A percentile compares a stretch with the other conserved stretches of the same genome.
Evolutionary conservation across 768 basidiomycete species (phyloP).

Genomic region (Phylloporus arenicola): DNA sequence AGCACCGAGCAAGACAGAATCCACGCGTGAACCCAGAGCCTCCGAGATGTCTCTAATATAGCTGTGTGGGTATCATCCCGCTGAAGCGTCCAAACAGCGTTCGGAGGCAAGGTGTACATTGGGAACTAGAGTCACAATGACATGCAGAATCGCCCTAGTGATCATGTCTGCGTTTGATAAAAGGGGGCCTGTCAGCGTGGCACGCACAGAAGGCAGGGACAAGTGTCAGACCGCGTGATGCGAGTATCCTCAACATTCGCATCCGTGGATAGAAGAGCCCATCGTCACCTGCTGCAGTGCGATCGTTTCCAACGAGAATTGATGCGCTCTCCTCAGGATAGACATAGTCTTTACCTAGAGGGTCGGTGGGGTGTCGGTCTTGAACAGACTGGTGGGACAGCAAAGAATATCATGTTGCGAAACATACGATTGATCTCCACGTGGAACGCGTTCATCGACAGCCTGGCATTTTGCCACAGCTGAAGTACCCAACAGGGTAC

Average conservation of each 20-base stretch:
- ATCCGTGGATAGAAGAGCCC: background rate
- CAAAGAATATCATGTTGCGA: too few relatives aligned
- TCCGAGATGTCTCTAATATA: constrained; percentile 17
- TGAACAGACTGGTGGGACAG: too few relatives aligned
- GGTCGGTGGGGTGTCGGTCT: too few relatives aligned
- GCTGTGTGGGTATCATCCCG: constrained; percentile 13
- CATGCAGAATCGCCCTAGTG: background rate
- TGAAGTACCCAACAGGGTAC: too few relatives aligned
- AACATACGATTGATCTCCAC: too few relatives aligned
- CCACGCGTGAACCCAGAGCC: constrained; percentile 15
- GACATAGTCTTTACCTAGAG: too few relatives aligned
- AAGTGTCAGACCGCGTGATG: background rate
- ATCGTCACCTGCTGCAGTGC: too few relatives aligned
- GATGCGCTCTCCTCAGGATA: too few relatives aligned
- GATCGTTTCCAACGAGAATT: too few relatives aligned
- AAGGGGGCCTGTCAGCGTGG: background rate
- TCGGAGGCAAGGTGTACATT: constrained; percentile 13
- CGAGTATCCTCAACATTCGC: background rate
- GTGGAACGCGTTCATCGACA: too few relatives aligned
- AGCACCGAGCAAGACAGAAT: constrained; percentile 16
- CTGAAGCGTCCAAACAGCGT: constrained; percentile 16
- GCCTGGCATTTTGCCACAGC: too few relatives aligned
- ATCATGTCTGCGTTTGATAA: background rate
- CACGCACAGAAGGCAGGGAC: background rate
- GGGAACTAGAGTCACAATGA: background rate